phyloP scores from a whole-genome alignment of 495 filamentous ascomycete species.

The Durotheca rogersii region DNA sequence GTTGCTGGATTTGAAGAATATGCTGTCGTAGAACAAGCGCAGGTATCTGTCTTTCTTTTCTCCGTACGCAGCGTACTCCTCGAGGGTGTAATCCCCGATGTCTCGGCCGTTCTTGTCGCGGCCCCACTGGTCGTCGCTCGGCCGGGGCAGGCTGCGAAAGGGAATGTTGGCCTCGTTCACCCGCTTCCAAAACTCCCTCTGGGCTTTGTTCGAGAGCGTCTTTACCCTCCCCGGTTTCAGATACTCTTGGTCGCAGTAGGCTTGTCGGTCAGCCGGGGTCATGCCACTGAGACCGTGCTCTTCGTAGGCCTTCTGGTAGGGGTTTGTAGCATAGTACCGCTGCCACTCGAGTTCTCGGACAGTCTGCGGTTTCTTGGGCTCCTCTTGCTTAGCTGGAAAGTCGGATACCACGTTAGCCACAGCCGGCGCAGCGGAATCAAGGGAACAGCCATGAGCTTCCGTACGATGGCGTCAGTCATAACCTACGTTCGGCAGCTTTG shows the following conservation, averaged over 20 bases:
- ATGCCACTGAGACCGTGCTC: slow-evolving; percentile 38
- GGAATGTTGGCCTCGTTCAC: slow-evolving; percentile 49
- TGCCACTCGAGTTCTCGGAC: slow-evolving; percentile 39
- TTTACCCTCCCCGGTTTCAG: slow-evolving; percentile 32
- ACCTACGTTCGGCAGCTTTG: slow-evolving; percentile 33
- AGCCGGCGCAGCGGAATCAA: no score
- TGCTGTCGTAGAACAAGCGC: slow-evolving; percentile 31
- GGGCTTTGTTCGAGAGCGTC: slow-evolving; percentile 41
- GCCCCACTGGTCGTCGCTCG: slow-evolving; percentile 41
- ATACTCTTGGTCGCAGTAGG: slow-evolving; percentile 39
- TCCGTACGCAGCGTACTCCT: slow-evolving; percentile 39
- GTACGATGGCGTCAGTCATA: no score
- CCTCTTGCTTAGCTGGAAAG: slow-evolving; percentile 21
- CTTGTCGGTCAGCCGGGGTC: slow-evolving; percentile 39
- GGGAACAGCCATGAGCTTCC: no score
- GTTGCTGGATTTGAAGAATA: slow-evolving; percentile 33
- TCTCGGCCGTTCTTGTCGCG: slow-evolving; percentile 44
- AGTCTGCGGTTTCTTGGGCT: slow-evolving; percentile 32
- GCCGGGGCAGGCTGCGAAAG: slow-evolving; percentile 33
- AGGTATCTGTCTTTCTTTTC: slow-evolving; percentile 34
- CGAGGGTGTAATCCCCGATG: slow-evolving; percentile 41
- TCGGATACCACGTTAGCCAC: slow-evolving; percentile 9
- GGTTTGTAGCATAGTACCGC: slow-evolving; percentile 41
- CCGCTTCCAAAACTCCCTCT: slow-evolving; percentile 52
- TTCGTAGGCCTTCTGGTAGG: slow-evolving; percentile 37